phyloP scores from a whole-genome alignment of 2,329 filamentous ascomycete species.

The Emergomyces orientalis region DNA sequence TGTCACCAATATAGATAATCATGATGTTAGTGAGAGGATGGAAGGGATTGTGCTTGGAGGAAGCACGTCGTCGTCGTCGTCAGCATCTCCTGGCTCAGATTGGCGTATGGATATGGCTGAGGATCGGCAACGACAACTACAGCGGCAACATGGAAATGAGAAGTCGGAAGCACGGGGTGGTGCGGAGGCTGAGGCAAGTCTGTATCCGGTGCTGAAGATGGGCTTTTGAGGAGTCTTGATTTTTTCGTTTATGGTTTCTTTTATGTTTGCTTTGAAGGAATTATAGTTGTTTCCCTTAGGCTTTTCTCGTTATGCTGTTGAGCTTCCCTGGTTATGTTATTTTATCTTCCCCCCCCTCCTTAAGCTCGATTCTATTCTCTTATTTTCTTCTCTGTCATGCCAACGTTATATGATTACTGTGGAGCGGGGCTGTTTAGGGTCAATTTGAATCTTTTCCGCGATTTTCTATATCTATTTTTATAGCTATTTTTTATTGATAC shows the following conservation, averaged over 20 bases:
- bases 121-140: slow-evolving; percentile 8
- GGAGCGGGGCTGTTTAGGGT: slow-evolving; percentile 6
- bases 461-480: background rate
- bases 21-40: slow-evolving; percentile 6
- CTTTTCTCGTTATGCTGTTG: background rate
- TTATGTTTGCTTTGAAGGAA: slow-evolving; percentile 9
- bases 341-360: background rate
- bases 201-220: slow-evolving; percentile 21
- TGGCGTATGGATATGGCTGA: background rate
- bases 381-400: background rate
- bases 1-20: background rate
- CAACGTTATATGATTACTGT: slow-evolving; percentile 6
- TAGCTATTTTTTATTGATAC: background rate
- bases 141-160: slow-evolving; percentile 12
- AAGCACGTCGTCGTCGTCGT: background rate
- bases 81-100: background rate
- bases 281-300: slow-evolving; percentile 1
- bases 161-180: slow-evolving; percentile 13
- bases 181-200: slow-evolving; percentile 6
- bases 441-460: background rate
- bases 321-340: background rate
- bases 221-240: slow-evolving; percentile 15
- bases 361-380: slow-evolving; percentile 1
- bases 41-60: slow-evolving; percentile 5
- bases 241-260: slow-evolving; percentile 13